These are phyloP conservation scores for Diplodia sapinea DNA, from an alignment of 2,329 filamentous ascomycete species.

Conservation along the genomic window DNA sequence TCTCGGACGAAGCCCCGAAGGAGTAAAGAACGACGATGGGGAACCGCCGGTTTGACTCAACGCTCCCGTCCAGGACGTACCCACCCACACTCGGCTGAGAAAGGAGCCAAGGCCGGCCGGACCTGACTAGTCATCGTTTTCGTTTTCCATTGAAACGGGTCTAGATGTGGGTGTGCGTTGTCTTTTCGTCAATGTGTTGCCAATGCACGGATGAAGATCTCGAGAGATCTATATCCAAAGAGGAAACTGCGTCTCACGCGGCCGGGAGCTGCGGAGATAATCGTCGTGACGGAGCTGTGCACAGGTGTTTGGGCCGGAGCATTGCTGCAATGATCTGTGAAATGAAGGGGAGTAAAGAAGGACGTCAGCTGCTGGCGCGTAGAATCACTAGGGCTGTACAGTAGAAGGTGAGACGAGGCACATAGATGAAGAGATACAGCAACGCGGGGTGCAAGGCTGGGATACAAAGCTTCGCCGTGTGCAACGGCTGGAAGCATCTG, in stretches of 20 bases:
- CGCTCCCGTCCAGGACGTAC: not conserved
- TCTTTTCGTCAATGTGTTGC: not conserved
- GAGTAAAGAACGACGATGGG: not conserved
- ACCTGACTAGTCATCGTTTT: not conserved
- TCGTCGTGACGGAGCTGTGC: not conserved
- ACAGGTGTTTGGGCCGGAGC: not conserved
- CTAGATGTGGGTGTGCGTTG: not conserved
- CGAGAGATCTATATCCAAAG: conserved; percentile 8
- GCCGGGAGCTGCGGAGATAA: conserved; percentile 11
- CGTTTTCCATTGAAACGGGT: not conserved
- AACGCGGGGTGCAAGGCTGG: no score
- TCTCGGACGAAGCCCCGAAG: conserved; percentile 7
- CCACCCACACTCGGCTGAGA: not conserved
- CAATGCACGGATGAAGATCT: conserved; percentile 3
- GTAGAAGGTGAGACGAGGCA: no score
- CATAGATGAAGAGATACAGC: no score
- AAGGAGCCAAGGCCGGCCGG: not conserved
- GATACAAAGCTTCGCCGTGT: no score
- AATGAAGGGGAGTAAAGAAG: not conserved
- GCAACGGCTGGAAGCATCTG: no score
- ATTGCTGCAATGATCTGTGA: not conserved
- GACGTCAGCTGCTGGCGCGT: not conserved
- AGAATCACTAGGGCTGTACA: no score
- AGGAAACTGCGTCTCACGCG: conserved; percentile 17
- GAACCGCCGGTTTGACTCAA: not conserved